Conservation (phyloP, 1,284 basidiomycete genomes). For the Kalmanozyma brasiliensis region DNA sequence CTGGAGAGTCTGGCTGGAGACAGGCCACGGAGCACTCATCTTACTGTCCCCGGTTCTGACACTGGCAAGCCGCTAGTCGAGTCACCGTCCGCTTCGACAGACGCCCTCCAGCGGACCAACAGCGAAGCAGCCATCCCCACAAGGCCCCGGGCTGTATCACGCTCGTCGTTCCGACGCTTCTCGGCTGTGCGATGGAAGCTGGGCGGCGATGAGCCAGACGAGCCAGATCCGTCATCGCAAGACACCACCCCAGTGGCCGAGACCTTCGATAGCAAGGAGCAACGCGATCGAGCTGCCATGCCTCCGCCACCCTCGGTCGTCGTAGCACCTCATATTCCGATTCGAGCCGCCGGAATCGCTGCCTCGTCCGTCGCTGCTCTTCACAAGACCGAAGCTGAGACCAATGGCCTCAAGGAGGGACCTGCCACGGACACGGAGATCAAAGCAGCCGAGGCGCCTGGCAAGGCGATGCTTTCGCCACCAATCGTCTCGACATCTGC, state of each 20-base stretch:
- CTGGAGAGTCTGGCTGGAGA: slow-evolving; percentile 4
- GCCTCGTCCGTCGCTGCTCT: slow-evolving; percentile 23
- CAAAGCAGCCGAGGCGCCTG: neutral
- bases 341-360: slow-evolving; percentile 34
- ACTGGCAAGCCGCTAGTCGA: slow-evolving; percentile 17
- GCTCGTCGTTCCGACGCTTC: slow-evolving; percentile 16
- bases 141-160: neutral
- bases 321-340: slow-evolving; percentile 41
- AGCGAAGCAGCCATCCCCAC: slow-evolving; percentile 10
- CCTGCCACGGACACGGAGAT: neutral
- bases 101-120: slow-evolving; percentile 13
- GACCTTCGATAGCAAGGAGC: slow-evolving; percentile 12
- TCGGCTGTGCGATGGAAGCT: slow-evolving; percentile 45
- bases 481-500: neutral
- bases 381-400: neutral
- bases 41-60: slow-evolving; percentile 14
- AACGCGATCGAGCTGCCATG: slow-evolving; percentile 30
- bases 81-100: slow-evolving; percentile 30
- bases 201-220: slow-evolving; percentile 6
- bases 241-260: slow-evolving; percentile 15
- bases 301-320: slow-evolving; percentile 38
- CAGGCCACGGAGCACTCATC: slow-evolving; percentile 6
- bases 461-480: slow-evolving; percentile 10
- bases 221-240: slow-evolving; percentile 2
- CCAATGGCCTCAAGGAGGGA: neutral